Base-by-base conservation (phyloP, 192 early-diverging fungal genomes). In the Coemansia sp. region DNA sequence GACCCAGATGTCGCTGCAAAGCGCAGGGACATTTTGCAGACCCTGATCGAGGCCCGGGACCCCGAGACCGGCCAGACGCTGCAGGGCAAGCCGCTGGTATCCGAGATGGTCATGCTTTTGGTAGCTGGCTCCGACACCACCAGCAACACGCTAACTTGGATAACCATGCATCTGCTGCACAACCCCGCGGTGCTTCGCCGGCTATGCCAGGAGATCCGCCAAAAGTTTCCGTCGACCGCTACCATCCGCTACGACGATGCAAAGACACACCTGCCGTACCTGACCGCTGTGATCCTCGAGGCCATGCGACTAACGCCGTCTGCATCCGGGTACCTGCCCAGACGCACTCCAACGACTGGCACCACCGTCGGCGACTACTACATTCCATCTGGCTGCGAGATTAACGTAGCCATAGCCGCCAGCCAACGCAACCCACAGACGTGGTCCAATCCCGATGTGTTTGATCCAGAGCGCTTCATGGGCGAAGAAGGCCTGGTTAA, bases 121-220 rank as follows among this genome's bases (percentile, higher is more conserved):
- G 51, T 71, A 0, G 80, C 81, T 0, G 85, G 85, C 17, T 79
- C 80, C 33, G 85, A 86, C 36, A 86, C 85, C 0, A 75, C 81
- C 32, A 81, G 78, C 75, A 80, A 74, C 54, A 79, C 81, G 39
- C 41, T 83, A 32, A 43, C 64, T 2, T 86, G 70, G 71, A 70
- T 78, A 4, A 18, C 74, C 1, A 73, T 78, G 66, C 65, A 71
- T 32, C 41, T 86, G 35, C 61, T 86, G 43, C 45, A 76, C 51
- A 41, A 75, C 41, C 85, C 85, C 0, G 17, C 53, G 2, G 38
- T 76, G 9, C 51, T 73, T 41, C 3, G 57, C 0, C 70, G 64
- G 7, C 68, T 86, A 55, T 58, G 72, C 14, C 48, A 43, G 2
- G 74, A 83, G 4, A 60, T 86, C 15, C 54, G 74, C 8, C 7